Evolutionary conservation across 768 basidiomycete genomes (phyloP), one percentile per base, ranked within the genome.

Genomic region (Pulveroboletus sp.): DNA sequence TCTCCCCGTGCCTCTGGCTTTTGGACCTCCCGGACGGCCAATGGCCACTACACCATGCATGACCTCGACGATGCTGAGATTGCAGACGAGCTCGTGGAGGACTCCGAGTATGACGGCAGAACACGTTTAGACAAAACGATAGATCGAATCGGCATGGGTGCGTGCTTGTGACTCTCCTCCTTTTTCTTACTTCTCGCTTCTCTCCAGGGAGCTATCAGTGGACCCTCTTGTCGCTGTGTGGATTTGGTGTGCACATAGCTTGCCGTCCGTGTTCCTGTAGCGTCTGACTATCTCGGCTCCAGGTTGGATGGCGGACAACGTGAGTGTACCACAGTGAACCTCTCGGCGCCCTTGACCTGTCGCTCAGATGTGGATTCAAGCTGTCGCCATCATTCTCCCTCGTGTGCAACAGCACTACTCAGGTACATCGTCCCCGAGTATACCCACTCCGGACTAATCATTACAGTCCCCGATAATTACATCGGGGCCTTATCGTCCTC

Each of bases 231-330:
- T 88, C 86, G 16, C 69, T 94, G 11, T 95, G 93, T 72, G 92
- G 92, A 37, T 88, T 91, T 56, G 89, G 91, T 92, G 71, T 64
- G 89, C 72, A 1, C 37, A 16, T 8, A 8, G 7, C 0, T 50
- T n/a, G 10, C 39, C 6, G 31, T 50, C 1, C 41, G 27, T 20
- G 14, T n/a, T n/a, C n/a, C 20, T 31, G 12, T 27, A 26, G 10
- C n/a, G 20, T 34, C 32, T 5, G 13, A 12, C 14, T 17, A 4
- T 32, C 3, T 6, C 9, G 5, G 20, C 29, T 50, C 57, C 59
- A 89, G 93, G 92, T 26, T 95, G 93, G 93, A 75, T 91, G 77
- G 91, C 92, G 46, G 92, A 95, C 69, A 94, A 94, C 67, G 91
- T 93, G 63, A 63, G 76, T 60, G 5, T 10, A 40, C 39, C 44